phyloP scores from a whole-genome alignment of 345 rosid genomes.

The Theobroma cacao region DNA sequence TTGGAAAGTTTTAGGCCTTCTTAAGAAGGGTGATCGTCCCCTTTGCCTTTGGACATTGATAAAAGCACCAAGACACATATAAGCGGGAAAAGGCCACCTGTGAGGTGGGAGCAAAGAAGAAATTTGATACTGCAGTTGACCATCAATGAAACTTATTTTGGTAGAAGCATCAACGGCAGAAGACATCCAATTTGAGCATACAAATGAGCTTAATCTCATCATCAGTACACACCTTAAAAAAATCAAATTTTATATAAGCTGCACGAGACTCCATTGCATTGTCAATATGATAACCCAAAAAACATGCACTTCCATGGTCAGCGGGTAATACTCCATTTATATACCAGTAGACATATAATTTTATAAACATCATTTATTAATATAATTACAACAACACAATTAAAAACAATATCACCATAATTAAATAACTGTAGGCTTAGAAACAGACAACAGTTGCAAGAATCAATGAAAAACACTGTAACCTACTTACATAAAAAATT shows the following conservation, averaged over 20 bases:
- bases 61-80: not conserved
- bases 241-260: not conserved
- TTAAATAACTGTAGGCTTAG: constrained; percentile 23
- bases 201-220: constrained; percentile 1
- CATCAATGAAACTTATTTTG: constrained; percentile 12
- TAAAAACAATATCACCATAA: constrained; percentile 23
- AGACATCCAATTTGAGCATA: constrained; percentile 7
- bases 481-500: constrained; percentile 12
- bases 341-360: constrained; percentile 26
- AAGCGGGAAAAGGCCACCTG: constrained; percentile 8
- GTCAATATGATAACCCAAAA: constrained; percentile 27
- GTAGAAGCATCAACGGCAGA: constrained; percentile 23
- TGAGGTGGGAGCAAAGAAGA: not conserved
- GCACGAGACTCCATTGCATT: constrained; percentile 15
- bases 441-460: constrained; percentile 44
- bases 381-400: constrained; percentile 22
- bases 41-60: not conserved
- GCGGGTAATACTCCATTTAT: constrained; percentile 30
- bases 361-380: constrained; percentile 21
- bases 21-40: not conserved
- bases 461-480: constrained; percentile 33
- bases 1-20: not conserved
- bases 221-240: constrained; percentile 2
- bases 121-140: constrained; percentile 22
- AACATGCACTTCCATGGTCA: constrained; percentile 40